Evolutionary conservation across 208 protist genomes (phyloP).

Genomic region (Crithidia acanthocephali): DNA sequence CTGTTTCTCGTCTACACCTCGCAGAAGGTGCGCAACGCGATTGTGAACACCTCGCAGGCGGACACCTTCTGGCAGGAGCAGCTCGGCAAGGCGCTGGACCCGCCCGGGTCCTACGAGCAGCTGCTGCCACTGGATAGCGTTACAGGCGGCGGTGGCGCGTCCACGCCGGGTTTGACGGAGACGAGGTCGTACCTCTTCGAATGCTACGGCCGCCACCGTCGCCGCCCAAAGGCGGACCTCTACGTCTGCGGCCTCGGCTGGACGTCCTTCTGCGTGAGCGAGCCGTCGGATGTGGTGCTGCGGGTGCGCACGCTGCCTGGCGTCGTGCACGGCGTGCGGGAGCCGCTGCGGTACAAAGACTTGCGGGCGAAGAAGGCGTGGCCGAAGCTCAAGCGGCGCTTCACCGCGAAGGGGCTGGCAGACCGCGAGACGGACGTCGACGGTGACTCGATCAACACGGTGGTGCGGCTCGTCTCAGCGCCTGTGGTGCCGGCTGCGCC

Average conservation of each 20-base stretch:
- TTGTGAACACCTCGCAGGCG: conserved; percentile 72
- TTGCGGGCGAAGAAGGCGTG: conserved; percentile 70
- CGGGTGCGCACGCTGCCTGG: conserved; percentile 89
- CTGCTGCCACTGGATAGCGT: conserved; percentile 36
- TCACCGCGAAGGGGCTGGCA: conserved; percentile 60
- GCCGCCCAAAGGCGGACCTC: conserved; percentile 86
- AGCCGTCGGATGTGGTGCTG: conserved; percentile 85
- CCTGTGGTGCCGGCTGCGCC: neutral
- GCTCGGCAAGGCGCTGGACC: conserved; percentile 77
- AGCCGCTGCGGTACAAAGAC: conserved; percentile 90
- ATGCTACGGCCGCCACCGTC: conserved; percentile 79
- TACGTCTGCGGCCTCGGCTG: conserved; percentile 92
- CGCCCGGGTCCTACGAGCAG: conserved; percentile 85
- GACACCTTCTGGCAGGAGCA: conserved; percentile 87
- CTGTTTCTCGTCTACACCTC: conserved; percentile 93
- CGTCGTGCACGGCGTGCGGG: conserved; percentile 89
- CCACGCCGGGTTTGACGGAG: conserved; percentile 58
- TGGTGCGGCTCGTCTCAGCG: conserved; percentile 62
- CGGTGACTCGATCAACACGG: conserved; percentile 75
- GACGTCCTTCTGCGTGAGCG: conserved; percentile 83
- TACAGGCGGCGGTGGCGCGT: conserved; percentile 15
- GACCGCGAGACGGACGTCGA: conserved; percentile 52
- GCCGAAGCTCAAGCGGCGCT: conserved; percentile 81
- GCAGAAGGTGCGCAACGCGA: conserved; percentile 81
- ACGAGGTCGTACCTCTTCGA: conserved; percentile 88